Conservation (phyloP, 2,329 filamentous ascomycete genomes). For the Coccinonectria pachysandricola region DNA sequence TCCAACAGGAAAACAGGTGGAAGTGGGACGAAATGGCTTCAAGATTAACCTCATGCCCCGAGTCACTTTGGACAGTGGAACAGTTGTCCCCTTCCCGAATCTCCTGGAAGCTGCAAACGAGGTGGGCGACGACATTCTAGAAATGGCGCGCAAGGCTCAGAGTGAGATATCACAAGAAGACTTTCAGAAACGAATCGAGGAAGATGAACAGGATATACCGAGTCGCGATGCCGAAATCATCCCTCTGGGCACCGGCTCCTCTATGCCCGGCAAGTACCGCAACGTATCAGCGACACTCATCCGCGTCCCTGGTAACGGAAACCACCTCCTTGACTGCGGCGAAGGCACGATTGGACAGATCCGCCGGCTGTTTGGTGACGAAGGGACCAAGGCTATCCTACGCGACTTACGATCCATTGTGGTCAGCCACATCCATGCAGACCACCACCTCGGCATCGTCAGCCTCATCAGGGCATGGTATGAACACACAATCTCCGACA, state of each 20-base stretch:
- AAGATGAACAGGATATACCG: conserved; percentile 54
- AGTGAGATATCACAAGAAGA: conserved; percentile 29
- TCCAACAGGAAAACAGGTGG: conserved; percentile 19
- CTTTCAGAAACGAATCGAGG: conserved; percentile 39
- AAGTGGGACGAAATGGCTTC: conserved; percentile 34
- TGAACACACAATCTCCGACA: conserved; percentile 33
- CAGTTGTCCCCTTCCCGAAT: conserved; percentile 32
- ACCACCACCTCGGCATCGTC: conserved; percentile 85
- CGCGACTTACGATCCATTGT: conserved; percentile 70
- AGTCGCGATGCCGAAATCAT: conserved; percentile 72
- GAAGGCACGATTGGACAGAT: conserved; percentile 89
- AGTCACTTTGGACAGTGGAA: conserved; percentile 34
- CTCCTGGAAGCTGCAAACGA: conserved; percentile 37
- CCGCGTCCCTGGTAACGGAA: conserved; percentile 74
- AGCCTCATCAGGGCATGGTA: conserved; percentile 78
- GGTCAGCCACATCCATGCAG: conserved; percentile 93
- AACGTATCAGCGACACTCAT: conserved; percentile 88
- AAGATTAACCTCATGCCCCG: conserved; percentile 38
- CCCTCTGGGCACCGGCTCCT: conserved; percentile 83
- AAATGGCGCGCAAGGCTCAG: conserved; percentile 41
- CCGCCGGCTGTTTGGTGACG: conserved; percentile 56
- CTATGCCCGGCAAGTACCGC: conserved; percentile 81
- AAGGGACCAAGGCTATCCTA: conserved; percentile 61
- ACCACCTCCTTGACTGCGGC: conserved; percentile 81
- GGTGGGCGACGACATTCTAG: conserved; percentile 33